Percentiles rank a stretch among this genome's conserved stretches.
Evolutionary conservation across 2,329 filamentous ascomycete species (phyloP).

Genomic region (Lecanicillium sp.): DNA sequence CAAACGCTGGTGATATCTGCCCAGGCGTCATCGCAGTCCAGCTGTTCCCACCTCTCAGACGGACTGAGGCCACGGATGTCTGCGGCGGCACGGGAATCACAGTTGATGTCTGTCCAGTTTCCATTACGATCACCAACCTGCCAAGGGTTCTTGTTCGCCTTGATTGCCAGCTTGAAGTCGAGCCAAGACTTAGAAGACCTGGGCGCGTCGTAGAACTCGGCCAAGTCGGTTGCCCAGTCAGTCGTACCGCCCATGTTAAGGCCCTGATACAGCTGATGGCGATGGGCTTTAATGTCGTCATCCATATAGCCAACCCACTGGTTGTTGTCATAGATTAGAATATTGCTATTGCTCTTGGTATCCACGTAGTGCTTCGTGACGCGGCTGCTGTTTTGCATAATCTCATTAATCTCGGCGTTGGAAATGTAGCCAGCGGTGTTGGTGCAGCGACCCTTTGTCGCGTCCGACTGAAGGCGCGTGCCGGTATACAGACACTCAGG

Average conservation of each 20-base stretch:
- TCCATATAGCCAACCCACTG: conserved; percentile 16
- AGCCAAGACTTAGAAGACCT: conserved; percentile 10
- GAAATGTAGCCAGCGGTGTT: conserved; percentile 23
- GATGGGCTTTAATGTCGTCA: conserved; percentile 6
- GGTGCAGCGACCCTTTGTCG: conserved; percentile 21
- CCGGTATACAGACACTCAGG: conserved; percentile 18
- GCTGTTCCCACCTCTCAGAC: neutral
- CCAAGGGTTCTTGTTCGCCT: conserved; percentile 12
- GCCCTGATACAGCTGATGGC: conserved; percentile 8
- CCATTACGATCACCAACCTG: conserved; percentile 11
- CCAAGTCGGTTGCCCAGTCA: conserved; percentile 17
- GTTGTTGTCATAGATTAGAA: conserved; percentile 13
- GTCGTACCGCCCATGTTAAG: conserved; percentile 14
- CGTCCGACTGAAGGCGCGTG: conserved; percentile 13
- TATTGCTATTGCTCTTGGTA: conserved; percentile 10
- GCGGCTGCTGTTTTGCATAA: conserved; percentile 10
- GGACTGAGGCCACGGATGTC: neutral
- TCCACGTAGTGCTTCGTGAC: conserved; percentile 10
- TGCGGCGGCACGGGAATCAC: conserved; percentile 9
- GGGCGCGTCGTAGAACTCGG: conserved; percentile 14
- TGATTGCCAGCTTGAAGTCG: conserved; percentile 11
- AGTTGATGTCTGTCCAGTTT: conserved; percentile 18
- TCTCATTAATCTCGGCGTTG: conserved; percentile 23
- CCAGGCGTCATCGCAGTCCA: conserved; percentile 1
- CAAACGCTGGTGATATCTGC: neutral